Evolutionary conservation across 345 rosid genomes (phyloP).

Genomic region (Eucalyptus virginea): DNA sequence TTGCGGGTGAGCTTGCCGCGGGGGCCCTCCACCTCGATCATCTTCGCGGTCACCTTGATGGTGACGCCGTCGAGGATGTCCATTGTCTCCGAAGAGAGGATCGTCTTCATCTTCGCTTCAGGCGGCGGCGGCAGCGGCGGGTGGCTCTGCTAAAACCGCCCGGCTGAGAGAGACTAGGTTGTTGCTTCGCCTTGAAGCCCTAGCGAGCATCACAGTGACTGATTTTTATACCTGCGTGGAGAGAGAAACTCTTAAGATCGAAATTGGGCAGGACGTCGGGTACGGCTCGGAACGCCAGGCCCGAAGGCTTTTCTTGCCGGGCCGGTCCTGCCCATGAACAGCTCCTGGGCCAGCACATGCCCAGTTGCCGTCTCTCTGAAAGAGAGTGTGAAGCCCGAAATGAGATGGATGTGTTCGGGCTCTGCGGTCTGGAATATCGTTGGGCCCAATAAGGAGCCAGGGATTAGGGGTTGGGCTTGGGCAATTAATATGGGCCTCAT

Average conservation of each 20-base stretch:
- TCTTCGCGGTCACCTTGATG: conserved; percentile 19
- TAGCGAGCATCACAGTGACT: neutral
- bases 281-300: neutral
- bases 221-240: neutral
- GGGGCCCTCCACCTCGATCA: conserved; percentile 36
- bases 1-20: conserved; percentile 22
- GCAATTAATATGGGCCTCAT: too few relatives aligned
- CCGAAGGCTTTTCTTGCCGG: too few relatives aligned
- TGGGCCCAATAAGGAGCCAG: too few relatives aligned
- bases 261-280: neutral
- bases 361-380: too few relatives aligned
- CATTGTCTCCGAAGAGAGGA: conserved; percentile 31
- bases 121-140: neutral
- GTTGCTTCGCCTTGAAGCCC: neutral
- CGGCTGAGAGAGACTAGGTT: neutral
- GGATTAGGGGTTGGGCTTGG: too few relatives aligned
- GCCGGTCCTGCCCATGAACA: too few relatives aligned
- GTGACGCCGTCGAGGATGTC: conserved; percentile 32
- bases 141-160: neutral
- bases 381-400: too few relatives aligned
- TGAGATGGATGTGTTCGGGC: too few relatives aligned
- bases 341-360: too few relatives aligned
- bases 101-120: conserved; percentile 22
- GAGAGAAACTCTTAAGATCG: neutral
- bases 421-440: too few relatives aligned